Conservation (phyloP, 1,284 basidiomycete species). For the Leucoagaricus sp. region DNA sequence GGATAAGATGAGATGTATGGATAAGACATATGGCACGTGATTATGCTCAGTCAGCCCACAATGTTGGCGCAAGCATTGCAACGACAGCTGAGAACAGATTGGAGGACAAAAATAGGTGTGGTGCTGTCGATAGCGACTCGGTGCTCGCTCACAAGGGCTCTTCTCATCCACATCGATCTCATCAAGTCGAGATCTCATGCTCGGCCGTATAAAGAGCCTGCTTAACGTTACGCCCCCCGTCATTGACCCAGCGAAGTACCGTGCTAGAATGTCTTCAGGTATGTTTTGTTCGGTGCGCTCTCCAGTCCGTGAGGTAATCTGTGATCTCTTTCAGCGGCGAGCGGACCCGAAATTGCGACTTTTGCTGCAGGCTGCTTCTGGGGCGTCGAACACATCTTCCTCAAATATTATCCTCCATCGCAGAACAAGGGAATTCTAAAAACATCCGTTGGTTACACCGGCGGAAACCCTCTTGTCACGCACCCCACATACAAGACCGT, state of each 20-base stretch:
- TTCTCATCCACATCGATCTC: conserved; percentile 4
- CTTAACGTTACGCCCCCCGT: conserved; percentile 17
- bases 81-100: too few relatives aligned
- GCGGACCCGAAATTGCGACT: conserved; percentile 30
- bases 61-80: too few relatives aligned
- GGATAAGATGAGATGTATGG: too few relatives aligned
- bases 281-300: not conserved
- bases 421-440: conserved; percentile 70
- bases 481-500: conserved; percentile 78
- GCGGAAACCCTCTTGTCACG: conserved; percentile 57
- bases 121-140: not conserved
- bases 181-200: conserved; percentile 18
- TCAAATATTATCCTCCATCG: conserved; percentile 74
- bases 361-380: conserved; percentile 85
- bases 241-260: conserved; percentile 24
- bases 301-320: not conserved
- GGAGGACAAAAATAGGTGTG: too few relatives aligned
- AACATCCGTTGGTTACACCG: conserved; percentile 82
- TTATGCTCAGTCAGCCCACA: not conserved
- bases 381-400: conserved; percentile 87
- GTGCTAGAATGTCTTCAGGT: conserved; percentile 28
- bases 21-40: not conserved
- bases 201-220: conserved; percentile 26
- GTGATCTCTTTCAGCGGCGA: conserved; percentile 13
- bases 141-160: not conserved